Percentiles rank a stretch among this genome's conserved stretches.
Conservation (phyloP, 176 grass and related monocot species). For the Oryza meyeriana region DNA sequence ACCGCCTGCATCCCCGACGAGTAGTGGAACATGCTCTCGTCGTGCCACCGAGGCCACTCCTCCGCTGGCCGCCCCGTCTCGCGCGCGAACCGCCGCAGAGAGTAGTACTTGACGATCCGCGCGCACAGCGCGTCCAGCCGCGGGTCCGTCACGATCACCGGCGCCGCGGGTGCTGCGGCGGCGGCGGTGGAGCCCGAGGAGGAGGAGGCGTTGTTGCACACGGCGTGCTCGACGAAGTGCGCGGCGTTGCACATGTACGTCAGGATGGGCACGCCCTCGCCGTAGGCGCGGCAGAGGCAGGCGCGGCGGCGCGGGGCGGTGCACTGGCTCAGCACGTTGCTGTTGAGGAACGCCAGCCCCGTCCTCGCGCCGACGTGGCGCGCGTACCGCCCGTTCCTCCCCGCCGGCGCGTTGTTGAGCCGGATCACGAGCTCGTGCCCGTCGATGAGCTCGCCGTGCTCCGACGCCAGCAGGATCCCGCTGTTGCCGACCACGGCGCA, state of each 20-base stretch:
- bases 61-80: conserved; percentile 37
- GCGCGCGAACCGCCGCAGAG: conserved; percentile 56
- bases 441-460: conserved; percentile 59
- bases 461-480: conserved; percentile 57
- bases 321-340: conserved; percentile 60
- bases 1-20: conserved; percentile 85
- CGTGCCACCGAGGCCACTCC: conserved; percentile 52
- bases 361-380: conserved; percentile 54
- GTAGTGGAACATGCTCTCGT: conserved; percentile 66
- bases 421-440: conserved; percentile 69
- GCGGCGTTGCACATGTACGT: conserved; percentile 74
- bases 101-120: conserved; percentile 73
- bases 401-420: conserved; percentile 76
- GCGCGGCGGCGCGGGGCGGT: conserved; percentile 2
- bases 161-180: background rate
- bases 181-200: conserved; percentile 18
- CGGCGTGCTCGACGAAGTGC: conserved; percentile 65
- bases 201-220: conserved; percentile 35
- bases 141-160: conserved; percentile 64
- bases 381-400: background rate
- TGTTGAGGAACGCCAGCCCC: conserved; percentile 66
- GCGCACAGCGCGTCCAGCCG: conserved; percentile 63
- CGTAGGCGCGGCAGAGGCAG: conserved; percentile 64
- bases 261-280: conserved; percentile 43
- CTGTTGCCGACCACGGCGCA: conserved; percentile 87